Evolutionary conservation across 768 basidiomycete genomes (phyloP).

Genomic region (Lactarius indigo): DNA sequence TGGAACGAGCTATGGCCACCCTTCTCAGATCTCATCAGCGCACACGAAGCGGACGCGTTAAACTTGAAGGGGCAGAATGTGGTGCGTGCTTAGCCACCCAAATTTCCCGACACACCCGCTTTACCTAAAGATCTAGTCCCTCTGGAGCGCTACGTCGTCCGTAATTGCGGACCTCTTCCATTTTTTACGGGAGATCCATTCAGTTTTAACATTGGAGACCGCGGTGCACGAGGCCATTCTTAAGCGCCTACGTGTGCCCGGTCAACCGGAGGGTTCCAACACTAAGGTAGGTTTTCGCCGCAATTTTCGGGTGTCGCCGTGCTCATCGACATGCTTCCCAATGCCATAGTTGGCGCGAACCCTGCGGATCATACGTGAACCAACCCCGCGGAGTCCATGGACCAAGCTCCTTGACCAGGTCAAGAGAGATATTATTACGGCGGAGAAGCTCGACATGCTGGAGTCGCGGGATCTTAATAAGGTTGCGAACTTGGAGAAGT

Average conservation of each 20-base stretch:
- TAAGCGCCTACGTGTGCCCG: conserved; percentile 45
- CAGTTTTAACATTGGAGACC: conserved; percentile 51
- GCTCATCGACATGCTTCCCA: conserved; percentile 6
- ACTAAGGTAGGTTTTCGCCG: conserved; percentile 10
- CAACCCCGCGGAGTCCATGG: conserved; percentile 43
- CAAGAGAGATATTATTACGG: conserved; percentile 60
- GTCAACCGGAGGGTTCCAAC: conserved; percentile 40
- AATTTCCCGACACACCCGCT: background rate
- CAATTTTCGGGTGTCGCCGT: background rate
- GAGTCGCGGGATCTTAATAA: conserved; percentile 32
- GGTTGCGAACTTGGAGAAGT: conserved; percentile 3
- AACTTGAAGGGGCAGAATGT: conserved; percentile 35
- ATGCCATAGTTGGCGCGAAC: conserved; percentile 52
- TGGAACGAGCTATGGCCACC: conserved; percentile 81
- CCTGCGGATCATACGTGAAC: conserved; percentile 48
- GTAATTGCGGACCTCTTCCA: conserved; percentile 64
- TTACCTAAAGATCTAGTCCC: conserved; percentile 38
- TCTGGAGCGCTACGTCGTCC: conserved; percentile 51
- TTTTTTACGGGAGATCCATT: conserved; percentile 55
- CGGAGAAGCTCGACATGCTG: conserved; percentile 61
- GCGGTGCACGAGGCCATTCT: conserved; percentile 49
- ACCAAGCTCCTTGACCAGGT: conserved; percentile 53
- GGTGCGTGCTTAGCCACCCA: conserved; percentile 25
- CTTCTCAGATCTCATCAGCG: conserved; percentile 51
- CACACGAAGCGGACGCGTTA: conserved; percentile 48